Evolutionary conservation across 495 filamentous ascomycete species (phyloP).

Genomic region (Daldinia bambusicola): DNA sequence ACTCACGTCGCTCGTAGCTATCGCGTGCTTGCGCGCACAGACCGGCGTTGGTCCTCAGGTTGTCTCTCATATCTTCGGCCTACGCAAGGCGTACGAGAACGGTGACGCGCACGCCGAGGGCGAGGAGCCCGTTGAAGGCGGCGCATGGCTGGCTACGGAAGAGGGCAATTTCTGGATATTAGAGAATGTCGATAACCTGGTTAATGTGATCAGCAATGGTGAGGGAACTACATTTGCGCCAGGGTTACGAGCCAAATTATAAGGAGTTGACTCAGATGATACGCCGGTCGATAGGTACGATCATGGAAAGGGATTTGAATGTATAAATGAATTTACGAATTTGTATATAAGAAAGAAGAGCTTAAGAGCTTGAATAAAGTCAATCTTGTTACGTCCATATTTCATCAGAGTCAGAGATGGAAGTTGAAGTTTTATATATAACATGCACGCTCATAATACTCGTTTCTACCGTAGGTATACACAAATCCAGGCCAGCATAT

Average conservation of each 20-base stretch:
- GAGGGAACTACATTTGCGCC: slow-evolving; percentile 70
- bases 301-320: not conserved
- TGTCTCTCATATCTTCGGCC: slow-evolving; percentile 76
- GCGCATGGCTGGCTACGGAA: slow-evolving; percentile 73
- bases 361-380: not conserved
- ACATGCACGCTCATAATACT: not conserved
- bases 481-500: slow-evolving; percentile 21
- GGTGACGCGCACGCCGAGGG: slow-evolving; percentile 61
- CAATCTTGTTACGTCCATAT: not conserved
- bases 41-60: slow-evolving; percentile 84
- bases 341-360: not conserved
- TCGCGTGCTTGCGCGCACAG: slow-evolving; percentile 76
- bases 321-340: not conserved
- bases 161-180: slow-evolving; percentile 79
- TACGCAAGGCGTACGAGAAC: slow-evolving; percentile 75
- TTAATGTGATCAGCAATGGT: slow-evolving; percentile 69
- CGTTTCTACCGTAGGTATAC: not conserved
- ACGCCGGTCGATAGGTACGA: not conserved
- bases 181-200: slow-evolving; percentile 73
- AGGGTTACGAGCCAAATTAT: slow-evolving; percentile 61
- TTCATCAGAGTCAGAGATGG: too few species aligned
- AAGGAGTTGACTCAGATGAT: slow-evolving; percentile 22
- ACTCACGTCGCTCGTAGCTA: slow-evolving; percentile 73
- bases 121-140: slow-evolving; percentile 63
- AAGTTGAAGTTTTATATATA: not conserved